Evolutionary conservation across 1,284 basidiomycete genomes (phyloP), one percentile per base, ranked within the genome.

Genomic region (Trametes sp.): DNA sequence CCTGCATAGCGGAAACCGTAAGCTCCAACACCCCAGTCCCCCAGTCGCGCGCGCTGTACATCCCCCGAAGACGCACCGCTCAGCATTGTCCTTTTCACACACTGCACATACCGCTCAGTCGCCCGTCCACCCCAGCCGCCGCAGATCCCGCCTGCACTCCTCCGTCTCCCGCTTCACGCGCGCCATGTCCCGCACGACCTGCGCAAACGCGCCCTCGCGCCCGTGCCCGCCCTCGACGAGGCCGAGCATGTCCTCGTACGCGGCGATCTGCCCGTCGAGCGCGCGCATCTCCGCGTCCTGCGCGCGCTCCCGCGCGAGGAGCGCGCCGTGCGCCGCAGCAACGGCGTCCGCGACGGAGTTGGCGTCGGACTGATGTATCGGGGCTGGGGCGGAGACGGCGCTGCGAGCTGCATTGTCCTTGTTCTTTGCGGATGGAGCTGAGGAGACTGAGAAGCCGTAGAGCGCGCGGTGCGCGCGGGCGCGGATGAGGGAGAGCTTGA

Each of bases 161-260:
- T 85, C 82, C 24, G 75, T 80, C 68, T 83, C 83, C 62, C 74
- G 75, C 69, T 80, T 77, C 16, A 83, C 78, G 49, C 76, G 73
- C 16, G 79, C 75, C 79, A 80, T 83, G 60, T 85, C 84, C 51
- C 80, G 76, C n/a, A 84, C 76, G 11, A 84, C 71, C 69, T 84
- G 82, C 53, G 69, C 72, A 65, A 82, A 84, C 42, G 58, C 41
- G 13, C 58, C 58, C 33, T 49, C 49, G 16, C 57, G 80, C 79
- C 45, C 45, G 24, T n/a, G 45, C 45, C 68, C 69, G 13, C 79
- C 79, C 45, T 82, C 81, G 11, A 83, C 79, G 36, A 83, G 56
- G 28, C 69, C 62, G 53, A 84, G 69, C 64, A 83, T 61, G 11
- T 67, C 61, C 64, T 80, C 76, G 61, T 84, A 86, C 63, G 80